A percentile compares a stretch with the other conserved stretches of the same genome.
phyloP scores from a whole-genome alignment of 345 rosid species.

The Litchi chinensis region DNA sequence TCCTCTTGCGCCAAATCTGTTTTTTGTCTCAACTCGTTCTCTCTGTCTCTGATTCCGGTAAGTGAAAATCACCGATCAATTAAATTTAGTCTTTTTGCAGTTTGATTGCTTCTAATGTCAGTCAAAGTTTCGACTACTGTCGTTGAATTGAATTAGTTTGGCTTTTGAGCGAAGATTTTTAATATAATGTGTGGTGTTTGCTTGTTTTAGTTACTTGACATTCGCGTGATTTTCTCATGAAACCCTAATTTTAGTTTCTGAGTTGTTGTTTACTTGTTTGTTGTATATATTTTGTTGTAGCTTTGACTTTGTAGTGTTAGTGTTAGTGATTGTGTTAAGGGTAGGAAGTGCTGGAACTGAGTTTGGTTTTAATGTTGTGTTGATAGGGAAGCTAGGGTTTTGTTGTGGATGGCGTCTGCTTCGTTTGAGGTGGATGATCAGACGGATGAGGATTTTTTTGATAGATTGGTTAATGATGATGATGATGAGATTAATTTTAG shows the following conservation, averaged over 20 bases:
- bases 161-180: background rate
- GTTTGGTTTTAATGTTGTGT: background rate
- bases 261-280: background rate
- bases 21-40: background rate
- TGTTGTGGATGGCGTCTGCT: constrained; percentile 67
- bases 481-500: constrained; percentile 2
- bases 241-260: background rate
- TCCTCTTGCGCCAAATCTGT: background rate
- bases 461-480: constrained; percentile 78
- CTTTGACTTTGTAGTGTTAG: background rate
- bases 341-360: background rate
- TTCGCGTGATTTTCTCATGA: background rate
- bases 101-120: background rate
- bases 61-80: background rate
- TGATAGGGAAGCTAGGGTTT: constrained; percentile 14
- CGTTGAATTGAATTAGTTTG: background rate
- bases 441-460: constrained; percentile 95
- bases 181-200: background rate
- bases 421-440: constrained; percentile 82
- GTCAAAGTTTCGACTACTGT: background rate
- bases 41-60: background rate
- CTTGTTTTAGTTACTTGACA: background rate
- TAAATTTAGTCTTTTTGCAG: background rate
- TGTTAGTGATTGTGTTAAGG: background rate
- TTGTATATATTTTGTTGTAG: background rate